A percentile compares a stretch with the other conserved stretches of the same genome.
phyloP scores from a whole-genome alignment of 148 eudicot genomes.

The Camellia lanceoleosa region DNA sequence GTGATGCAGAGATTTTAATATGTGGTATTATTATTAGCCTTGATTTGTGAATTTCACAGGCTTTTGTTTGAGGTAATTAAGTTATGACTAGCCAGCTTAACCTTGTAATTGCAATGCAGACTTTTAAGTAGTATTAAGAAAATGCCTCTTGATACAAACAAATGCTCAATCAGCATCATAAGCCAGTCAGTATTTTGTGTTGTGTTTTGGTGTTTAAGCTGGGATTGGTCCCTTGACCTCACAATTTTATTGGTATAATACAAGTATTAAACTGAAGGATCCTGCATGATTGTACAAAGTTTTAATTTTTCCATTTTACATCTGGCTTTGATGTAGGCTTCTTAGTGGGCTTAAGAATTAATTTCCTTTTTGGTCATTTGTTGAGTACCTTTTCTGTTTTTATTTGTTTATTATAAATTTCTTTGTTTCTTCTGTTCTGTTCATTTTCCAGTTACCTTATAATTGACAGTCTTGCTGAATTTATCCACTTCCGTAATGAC shows the following conservation, averaged over 20 bases:
- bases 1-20: not conserved
- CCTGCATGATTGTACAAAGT: not conserved
- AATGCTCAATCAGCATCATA: not conserved
- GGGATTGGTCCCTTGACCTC: too few relatives aligned
- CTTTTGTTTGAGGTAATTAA: slow-evolving; percentile 2
- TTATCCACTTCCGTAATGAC: too few relatives aligned
- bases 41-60: not conserved
- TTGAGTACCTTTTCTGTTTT: too few relatives aligned
- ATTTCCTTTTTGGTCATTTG: too few relatives aligned
- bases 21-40: not conserved
- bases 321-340: not conserved
- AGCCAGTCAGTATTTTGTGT: too few relatives aligned
- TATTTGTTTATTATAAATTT: too few relatives aligned
- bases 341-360: too few relatives aligned
- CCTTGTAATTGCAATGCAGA: not conserved
- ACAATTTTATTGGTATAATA: not conserved
- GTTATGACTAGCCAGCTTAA: too few relatives aligned
- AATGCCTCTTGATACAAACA: not conserved
- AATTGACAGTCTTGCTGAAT: too few relatives aligned
- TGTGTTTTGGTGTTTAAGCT: too few relatives aligned
- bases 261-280: not conserved
- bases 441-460: too few relatives aligned
- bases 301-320: not conserved
- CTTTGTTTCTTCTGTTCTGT: too few relatives aligned
- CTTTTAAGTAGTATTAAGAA: not conserved